These are phyloP conservation scores for Aspergillus calidoustus DNA, from an alignment of 2,329 filamentous ascomycete genomes.

Conservation along the genomic window DNA sequence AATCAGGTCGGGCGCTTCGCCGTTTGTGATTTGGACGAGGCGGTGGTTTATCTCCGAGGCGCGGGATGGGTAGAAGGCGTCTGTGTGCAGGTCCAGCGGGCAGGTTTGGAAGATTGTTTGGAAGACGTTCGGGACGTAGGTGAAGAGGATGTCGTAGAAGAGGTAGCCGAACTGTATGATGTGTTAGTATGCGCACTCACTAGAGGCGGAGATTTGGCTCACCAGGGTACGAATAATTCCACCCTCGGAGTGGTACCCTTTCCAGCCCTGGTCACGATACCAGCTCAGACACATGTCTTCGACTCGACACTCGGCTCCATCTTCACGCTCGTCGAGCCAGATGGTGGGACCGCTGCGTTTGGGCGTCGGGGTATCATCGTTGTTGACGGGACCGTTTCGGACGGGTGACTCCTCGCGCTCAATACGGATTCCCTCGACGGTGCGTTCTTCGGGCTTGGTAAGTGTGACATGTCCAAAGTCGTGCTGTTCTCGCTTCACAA, in stretches of 20 bases:
- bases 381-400: conserved; percentile 19
- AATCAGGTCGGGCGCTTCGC: conserved; percentile 70
- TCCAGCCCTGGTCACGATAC: conserved; percentile 85
- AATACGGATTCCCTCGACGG: conserved; percentile 76
- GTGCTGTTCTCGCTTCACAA: conserved; percentile 85
- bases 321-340: conserved; percentile 80
- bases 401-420: conserved; percentile 60
- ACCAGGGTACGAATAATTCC: conserved; percentile 85
- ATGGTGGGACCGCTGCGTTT: conserved; percentile 64
- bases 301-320: conserved; percentile 75
- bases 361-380: conserved; percentile 15
- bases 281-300: conserved; percentile 91
- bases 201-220: conserved; percentile 11
- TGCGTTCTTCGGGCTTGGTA: conserved; percentile 74
- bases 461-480: conserved; percentile 88
- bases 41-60: conserved; percentile 87
- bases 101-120: conserved; percentile 95
- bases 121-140: conserved; percentile 95
- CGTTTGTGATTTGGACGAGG: conserved; percentile 85
- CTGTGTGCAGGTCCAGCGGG: conserved; percentile 88
- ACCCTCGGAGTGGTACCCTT: conserved; percentile 92
- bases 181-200: neutral
- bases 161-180: conserved; percentile 70
- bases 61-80: conserved; percentile 86
- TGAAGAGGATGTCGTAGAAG: conserved; percentile 90